Percentiles rank a stretch among this genome's conserved stretches.
These are phyloP conservation scores for Zymoseptoria crescenta DNA, from an alignment of 2,329 filamentous ascomycete species.

Conservation along the genomic window DNA sequence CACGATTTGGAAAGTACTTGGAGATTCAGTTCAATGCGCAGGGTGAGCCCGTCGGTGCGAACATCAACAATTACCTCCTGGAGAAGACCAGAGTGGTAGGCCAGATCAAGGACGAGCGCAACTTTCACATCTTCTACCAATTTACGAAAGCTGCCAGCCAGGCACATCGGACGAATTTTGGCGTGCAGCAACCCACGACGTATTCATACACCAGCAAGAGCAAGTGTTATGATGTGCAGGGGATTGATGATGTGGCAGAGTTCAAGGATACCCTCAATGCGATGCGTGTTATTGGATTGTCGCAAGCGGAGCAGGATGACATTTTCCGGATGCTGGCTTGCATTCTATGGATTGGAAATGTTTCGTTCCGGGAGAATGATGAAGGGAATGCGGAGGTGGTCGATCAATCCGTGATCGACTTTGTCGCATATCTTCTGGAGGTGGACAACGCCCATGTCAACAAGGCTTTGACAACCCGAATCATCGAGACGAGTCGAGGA, in stretches of 20 bases:
- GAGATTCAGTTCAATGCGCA: constrained; percentile 91
- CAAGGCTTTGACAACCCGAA: constrained; percentile 79
- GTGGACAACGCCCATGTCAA: constrained; percentile 73
- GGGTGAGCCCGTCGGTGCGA: constrained; percentile 88
- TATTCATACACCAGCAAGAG: constrained; percentile 91
- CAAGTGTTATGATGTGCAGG: constrained; percentile 88
- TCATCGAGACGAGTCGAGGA: constrained; percentile 65
- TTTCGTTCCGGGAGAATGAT: constrained; percentile 84
- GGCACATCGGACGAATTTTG: constrained; percentile 79
- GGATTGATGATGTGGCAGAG: constrained; percentile 85
- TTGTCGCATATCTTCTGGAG: constrained; percentile 87
- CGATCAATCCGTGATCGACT: constrained; percentile 88
- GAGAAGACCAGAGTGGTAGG: constrained; percentile 94
- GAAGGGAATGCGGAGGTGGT: constrained; percentile 77
- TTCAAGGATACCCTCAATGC: constrained; percentile 86
- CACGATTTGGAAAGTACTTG: constrained; percentile 94
- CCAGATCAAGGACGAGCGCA: constrained; percentile 90
- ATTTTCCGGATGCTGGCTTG: constrained; percentile 93
- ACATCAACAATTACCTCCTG: constrained; percentile 95
- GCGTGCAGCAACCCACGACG: constrained; percentile 82
- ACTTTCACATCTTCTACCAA: constrained; percentile 99
- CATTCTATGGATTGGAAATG: constrained; percentile 89
- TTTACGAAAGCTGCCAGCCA: constrained; percentile 92
- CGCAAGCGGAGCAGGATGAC: constrained; percentile 82
- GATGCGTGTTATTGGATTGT: constrained; percentile 88